Evolutionary conservation across 805 yeast species (phyloP).

Genomic region (Debaryomyces hansenii): DNA sequence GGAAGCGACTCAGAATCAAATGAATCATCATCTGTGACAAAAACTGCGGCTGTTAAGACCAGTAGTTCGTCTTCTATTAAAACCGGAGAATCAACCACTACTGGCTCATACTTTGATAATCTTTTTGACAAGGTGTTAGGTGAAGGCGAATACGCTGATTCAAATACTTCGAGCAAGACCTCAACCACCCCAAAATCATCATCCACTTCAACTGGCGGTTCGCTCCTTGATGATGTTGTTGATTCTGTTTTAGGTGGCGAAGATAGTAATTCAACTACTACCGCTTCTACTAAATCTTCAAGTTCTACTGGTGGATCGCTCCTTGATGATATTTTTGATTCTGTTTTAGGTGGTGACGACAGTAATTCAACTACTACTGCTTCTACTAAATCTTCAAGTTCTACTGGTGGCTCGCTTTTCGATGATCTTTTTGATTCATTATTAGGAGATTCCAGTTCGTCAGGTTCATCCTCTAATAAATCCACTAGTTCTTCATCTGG

Average conservation of each 20-base stretch:
- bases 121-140: background rate
- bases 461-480: constrained; percentile 2
- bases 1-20: too few relatives aligned
- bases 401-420: background rate
- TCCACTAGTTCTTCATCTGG: background rate
- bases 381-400: constrained; percentile 2
- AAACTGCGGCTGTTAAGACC: too few relatives aligned
- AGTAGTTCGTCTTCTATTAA: too few relatives aligned
- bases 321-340: constrained; percentile 4
- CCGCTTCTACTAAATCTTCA: constrained; percentile 2
- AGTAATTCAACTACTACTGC: background rate
- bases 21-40: too few relatives aligned
- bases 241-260: background rate
- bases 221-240: constrained; percentile 5
- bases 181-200: background rate
- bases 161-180: background rate
- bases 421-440: constrained; percentile 5
- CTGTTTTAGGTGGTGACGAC: background rate
- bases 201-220: constrained; percentile 1
- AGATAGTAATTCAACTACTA: background rate
- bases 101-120: background rate
- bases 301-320: constrained; percentile 1
- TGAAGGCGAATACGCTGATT: background rate
- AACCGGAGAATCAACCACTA: background rate
- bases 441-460: constrained; percentile 6